Conservation (phyloP, 139 green algal genomes). For the Dunaliella primolecta region DNA sequence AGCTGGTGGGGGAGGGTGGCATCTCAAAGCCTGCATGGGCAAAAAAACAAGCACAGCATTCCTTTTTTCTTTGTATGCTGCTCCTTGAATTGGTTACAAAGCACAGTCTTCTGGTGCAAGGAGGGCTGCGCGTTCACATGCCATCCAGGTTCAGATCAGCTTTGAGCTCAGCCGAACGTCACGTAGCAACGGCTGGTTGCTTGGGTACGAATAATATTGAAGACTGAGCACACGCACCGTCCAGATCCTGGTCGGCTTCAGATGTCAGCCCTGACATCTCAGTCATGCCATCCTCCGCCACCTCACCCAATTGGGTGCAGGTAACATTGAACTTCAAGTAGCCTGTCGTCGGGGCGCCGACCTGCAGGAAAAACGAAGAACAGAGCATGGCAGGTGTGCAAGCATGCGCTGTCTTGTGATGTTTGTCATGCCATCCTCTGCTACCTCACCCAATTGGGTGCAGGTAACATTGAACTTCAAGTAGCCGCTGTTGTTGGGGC, state of each 20-base stretch:
- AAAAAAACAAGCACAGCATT: no score
- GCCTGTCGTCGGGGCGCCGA: conserved; percentile 33
- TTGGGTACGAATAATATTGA: no score
- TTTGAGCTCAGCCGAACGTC: no score
- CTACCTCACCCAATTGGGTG: conserved; percentile 21
- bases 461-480: conserved; percentile 38
- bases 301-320: conserved; percentile 23
- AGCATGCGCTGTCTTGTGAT: conserved; percentile 45
- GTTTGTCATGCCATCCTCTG: conserved; percentile 43
- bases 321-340: conserved; percentile 45
- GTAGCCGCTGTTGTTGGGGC: conserved; percentile 38
- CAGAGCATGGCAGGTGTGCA: no score
- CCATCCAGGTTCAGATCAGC: no score
- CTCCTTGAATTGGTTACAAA: no score
- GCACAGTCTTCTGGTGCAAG: no score
- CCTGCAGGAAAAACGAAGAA: not conserved
- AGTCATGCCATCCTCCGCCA: conserved; percentile 38
- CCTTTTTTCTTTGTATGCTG: no score
- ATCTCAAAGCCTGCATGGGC: not conserved
- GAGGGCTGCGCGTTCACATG: no score
- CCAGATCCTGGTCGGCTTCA: conserved; percentile 39
- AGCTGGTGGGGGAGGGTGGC: not conserved
- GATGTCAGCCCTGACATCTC: conserved; percentile 50
- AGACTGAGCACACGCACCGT: conserved; percentile 31
- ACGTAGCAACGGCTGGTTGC: no score